A percentile compares a stretch with the other conserved stretches of the same genome.
phyloP scores from a whole-genome alignment of 805 yeast genomes.

The Cyberlindnera sargentensis region DNA sequence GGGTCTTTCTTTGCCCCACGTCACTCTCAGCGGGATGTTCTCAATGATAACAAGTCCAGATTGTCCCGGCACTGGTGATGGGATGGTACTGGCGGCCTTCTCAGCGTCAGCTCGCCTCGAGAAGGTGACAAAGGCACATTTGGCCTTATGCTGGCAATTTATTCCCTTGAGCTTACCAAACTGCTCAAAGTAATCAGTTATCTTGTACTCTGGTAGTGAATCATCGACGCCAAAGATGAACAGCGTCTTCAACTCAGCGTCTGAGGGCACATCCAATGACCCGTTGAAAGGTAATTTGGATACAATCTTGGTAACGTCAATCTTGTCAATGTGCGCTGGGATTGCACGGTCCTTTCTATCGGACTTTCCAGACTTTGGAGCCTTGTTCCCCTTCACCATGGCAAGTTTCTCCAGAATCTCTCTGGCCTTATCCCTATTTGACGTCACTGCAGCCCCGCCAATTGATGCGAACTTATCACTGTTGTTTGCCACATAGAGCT shows the following conservation, averaged over 20 bases:
- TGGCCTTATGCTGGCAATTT: conserved; percentile 48
- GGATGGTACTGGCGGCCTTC: conserved; percentile 24
- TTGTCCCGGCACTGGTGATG: conserved; percentile 5
- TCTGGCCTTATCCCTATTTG: conserved; percentile 35
- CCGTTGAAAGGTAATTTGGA: conserved; percentile 66
- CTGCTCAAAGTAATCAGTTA: conserved; percentile 43
- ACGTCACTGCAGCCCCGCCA: conserved; percentile 31
- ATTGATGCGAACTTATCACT: conserved; percentile 28
- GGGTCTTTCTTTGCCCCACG: conserved; percentile 45
- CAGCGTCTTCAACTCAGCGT: conserved; percentile 42
- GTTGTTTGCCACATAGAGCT: conserved; percentile 49
- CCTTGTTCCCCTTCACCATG: conserved; percentile 12
- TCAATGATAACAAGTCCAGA: conserved; percentile 32
- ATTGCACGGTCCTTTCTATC: conserved; percentile 7
- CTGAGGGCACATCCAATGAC: conserved; percentile 37
- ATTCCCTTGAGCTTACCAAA: conserved; percentile 43
- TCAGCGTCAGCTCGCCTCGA: conserved; percentile 45
- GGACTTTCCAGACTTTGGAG: conserved; percentile 5
- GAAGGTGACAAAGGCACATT: conserved; percentile 60
- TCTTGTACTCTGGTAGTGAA: conserved; percentile 55
- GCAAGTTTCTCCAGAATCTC: conserved; percentile 43
- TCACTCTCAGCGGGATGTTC: conserved; percentile 40
- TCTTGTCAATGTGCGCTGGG: conserved; percentile 19
- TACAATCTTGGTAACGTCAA: conserved; percentile 45
- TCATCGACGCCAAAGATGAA: conserved; percentile 72